Conservation (phyloP, 164 flowering plant genomes). For the Platanus orientalis region DNA sequence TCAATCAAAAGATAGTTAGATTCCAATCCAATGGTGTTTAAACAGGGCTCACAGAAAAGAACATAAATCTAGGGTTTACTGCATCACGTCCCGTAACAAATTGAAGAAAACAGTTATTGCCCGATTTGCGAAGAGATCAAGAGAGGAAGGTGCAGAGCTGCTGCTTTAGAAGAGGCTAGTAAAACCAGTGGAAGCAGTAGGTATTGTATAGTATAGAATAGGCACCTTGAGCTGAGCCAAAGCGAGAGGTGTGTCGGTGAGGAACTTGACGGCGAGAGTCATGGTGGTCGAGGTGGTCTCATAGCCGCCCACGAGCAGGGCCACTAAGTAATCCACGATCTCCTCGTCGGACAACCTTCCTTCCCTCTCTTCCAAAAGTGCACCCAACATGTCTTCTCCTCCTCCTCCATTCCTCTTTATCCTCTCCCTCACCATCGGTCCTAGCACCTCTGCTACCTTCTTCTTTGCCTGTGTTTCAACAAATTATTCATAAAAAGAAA, state of each 20-base stretch:
- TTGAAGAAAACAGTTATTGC: too few species aligned
- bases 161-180: too few species aligned
- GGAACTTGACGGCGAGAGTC: slow-evolving; percentile 92
- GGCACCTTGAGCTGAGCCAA: slow-evolving; percentile 74
- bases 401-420: slow-evolving; percentile 28
- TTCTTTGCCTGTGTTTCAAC: slow-evolving; percentile 48
- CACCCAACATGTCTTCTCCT: slow-evolving; percentile 66
- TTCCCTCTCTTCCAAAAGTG: slow-evolving; percentile 51
- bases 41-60: too few species aligned
- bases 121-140: neutral
- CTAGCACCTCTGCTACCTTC: slow-evolving; percentile 80
- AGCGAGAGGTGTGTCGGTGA: slow-evolving; percentile 81
- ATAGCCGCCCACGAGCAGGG: slow-evolving; percentile 89
- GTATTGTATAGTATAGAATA: too few species aligned
- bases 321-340: slow-evolving; percentile 77
- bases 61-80: too few species aligned
- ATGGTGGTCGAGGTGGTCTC: slow-evolving; percentile 94
- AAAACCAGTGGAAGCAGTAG: too few species aligned
- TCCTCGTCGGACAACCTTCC: slow-evolving; percentile 75
- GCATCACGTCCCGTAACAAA: too few species aligned
- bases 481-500: too few species aligned
- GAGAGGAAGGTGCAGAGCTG: neutral
- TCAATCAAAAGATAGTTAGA: too few species aligned
- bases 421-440: slow-evolving; percentile 57
- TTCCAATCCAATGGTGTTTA: too few species aligned